Percentiles rank a stretch among this genome's conserved stretches.
phyloP scores from a whole-genome alignment of 805 yeast genomes.

The Blastobotrys parvus region DNA sequence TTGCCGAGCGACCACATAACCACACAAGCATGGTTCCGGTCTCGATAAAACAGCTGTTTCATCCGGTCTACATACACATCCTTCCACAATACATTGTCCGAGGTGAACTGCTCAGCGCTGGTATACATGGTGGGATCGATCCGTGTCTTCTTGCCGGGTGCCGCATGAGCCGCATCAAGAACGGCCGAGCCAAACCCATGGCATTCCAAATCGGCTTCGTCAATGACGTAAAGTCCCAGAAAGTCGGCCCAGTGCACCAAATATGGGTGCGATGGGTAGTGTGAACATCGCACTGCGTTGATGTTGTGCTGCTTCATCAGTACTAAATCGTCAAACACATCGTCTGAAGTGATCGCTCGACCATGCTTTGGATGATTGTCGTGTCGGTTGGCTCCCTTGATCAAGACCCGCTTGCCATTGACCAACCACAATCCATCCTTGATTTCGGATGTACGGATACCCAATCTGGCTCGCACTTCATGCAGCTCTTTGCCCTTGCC shows the following conservation, averaged over 20 bases:
- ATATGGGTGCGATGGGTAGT: constrained; percentile 32
- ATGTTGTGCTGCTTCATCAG: constrained; percentile 31
- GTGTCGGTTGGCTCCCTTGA: constrained; percentile 32
- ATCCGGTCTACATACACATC: constrained; percentile 31
- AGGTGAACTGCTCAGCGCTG: constrained; percentile 22
- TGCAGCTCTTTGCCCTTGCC: constrained; percentile 13
- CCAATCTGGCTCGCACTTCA: constrained; percentile 20
- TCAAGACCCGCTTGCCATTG: constrained; percentile 26
- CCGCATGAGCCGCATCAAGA: neutral
- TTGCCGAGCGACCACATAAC: constrained; percentile 35
- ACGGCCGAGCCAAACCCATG: constrained; percentile 26
- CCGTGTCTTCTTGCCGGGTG: neutral
- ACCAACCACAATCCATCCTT: constrained; percentile 23
- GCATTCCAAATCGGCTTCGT: constrained; percentile 33
- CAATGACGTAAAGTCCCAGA: constrained; percentile 31
- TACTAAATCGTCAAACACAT: constrained; percentile 25
- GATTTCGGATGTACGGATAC: constrained; percentile 30
- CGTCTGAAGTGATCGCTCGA: constrained; percentile 31
- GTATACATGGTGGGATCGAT: constrained; percentile 7
- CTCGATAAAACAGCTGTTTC: constrained; percentile 26
- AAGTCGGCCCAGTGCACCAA: constrained; percentile 27
- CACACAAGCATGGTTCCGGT: constrained; percentile 30
- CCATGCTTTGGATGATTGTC: constrained; percentile 31
- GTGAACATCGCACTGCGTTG: constrained; percentile 32
- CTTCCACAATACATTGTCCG: constrained; percentile 29